Conservation (phyloP, 202 grass and related monocot species). For the Carex arenaria region DNA sequence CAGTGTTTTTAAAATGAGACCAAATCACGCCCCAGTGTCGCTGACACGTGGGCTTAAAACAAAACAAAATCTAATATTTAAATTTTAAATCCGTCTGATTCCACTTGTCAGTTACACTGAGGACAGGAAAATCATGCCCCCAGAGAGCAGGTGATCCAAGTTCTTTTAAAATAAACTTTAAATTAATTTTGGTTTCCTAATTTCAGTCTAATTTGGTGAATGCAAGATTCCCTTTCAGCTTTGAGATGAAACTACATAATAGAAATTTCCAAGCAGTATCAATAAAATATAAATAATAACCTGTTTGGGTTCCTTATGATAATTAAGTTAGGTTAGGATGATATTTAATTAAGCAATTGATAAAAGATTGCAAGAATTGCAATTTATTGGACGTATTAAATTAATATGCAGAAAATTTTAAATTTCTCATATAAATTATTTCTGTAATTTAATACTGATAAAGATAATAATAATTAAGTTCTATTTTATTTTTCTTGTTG, state of each 20-base stretch:
- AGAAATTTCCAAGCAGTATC: background rate
- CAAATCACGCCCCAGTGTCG: too few species aligned
- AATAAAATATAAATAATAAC: background rate
- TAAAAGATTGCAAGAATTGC: background rate
- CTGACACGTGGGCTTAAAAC: too few species aligned
- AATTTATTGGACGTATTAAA: background rate
- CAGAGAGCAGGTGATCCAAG: too few species aligned
- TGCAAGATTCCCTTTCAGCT: background rate
- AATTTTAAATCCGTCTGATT: too few species aligned
- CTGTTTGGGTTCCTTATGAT: background rate
- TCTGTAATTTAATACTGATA: background rate
- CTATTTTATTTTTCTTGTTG: background rate
- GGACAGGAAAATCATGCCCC: too few species aligned
- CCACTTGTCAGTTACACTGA: too few species aligned
- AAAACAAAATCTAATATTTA: too few species aligned
- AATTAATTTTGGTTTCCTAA: too few species aligned
- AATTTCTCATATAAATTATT: background rate
- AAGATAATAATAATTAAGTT: background rate
- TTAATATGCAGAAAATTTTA: background rate
- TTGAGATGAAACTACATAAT: background rate
- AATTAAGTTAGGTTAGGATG: background rate
- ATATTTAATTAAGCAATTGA: background rate
- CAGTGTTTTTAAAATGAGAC: too few species aligned
- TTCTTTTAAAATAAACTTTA: too few species aligned
- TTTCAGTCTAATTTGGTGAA: too few species aligned